Evolutionary conservation across 345 rosid genomes (phyloP), one percentile per base, ranked within the genome.

Genomic region (Cardiospermum halicacabum): DNA sequence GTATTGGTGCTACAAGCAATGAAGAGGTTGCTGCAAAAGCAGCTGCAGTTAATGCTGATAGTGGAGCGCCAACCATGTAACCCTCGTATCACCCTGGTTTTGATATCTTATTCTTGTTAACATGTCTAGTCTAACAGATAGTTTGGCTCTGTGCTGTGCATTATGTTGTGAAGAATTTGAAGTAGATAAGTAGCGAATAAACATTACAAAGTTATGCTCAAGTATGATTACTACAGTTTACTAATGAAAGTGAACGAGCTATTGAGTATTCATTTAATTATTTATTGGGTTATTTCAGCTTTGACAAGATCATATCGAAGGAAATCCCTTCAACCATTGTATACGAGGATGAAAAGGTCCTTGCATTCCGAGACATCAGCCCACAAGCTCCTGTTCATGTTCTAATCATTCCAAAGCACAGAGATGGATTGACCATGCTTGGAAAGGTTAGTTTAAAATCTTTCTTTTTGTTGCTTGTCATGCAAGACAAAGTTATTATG

Each of bases 321-420:
- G 92, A 85, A 77, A 90, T 93, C 62, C 88, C 96, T 32, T 85
- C 98, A 18, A 77, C 84, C 56, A 86, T 88, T 62, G 87, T 93
- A 7, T 93, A 93, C 21, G 98, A 93, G 85, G 96, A 93, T 75
- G 92, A 93, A 16, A 78, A 84, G 68, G 99, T 91, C 74, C 76
- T 94, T 68, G 97, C 96, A 60, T 94, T 94, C 66, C 81, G 83
- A 64, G 99, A 94, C 69, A 67, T 88, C 34, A 65, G 64, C 67
- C 97, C 96, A 9, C 84, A 89, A 59, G 99, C 99, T 64, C 96
- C 96, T n/a, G 91, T 82, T 55, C 99, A 94, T 72, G 91, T 94
- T 78, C 25, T 94, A 58, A 78, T 94, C 45, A 87, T 94, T 60
- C 99, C 97, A 5, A 91, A 91, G 81, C 25, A 77, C 53, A 82